Conservation (phyloP, 116 monocot genomes). For the Posidonia oceanica region DNA sequence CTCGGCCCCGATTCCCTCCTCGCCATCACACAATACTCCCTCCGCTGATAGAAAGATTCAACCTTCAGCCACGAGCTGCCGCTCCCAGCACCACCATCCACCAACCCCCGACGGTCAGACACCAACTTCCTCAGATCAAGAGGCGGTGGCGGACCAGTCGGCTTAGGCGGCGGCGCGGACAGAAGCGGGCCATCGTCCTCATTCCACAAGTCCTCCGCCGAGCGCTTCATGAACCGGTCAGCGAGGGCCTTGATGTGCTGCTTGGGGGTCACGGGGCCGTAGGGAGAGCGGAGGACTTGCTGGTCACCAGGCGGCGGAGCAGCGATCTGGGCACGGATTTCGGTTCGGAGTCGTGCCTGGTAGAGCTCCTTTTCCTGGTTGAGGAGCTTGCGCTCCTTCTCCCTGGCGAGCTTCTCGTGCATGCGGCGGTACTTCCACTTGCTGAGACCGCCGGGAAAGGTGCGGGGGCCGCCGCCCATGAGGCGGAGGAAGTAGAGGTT, state of each 20-base stretch:
- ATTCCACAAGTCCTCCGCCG: constrained; percentile 97
- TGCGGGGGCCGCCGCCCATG: constrained; percentile 95
- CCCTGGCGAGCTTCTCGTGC: constrained; percentile 93
- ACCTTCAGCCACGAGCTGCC: neutral
- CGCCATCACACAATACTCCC: constrained; percentile 30
- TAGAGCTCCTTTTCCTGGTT: constrained; percentile 84
- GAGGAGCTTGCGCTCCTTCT: constrained; percentile 70
- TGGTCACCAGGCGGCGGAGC: neutral
- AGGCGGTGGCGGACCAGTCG: neutral
- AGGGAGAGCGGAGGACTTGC: neutral
- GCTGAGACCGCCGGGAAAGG: constrained; percentile 85
- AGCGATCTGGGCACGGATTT: constrained; percentile 41
- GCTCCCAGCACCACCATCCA: neutral
- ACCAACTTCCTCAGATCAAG: constrained; percentile 36
- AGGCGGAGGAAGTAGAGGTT: constrained; percentile 21
- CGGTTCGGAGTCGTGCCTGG: constrained; percentile 71
- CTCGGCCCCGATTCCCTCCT: constrained; percentile 4
- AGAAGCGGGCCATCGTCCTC: constrained; percentile 62
- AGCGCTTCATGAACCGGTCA: constrained; percentile 77
- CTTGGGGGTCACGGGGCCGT: constrained; percentile 34
- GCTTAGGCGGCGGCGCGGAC: neutral
- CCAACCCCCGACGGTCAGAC: constrained; percentile 6
- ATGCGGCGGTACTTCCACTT: constrained; percentile 99
- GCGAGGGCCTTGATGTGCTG: constrained; percentile 79
- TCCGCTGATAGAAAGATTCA: constrained; percentile 29